Conservation (phyloP, 179 eudicot species). For the Carnegiea gigantea region DNA sequence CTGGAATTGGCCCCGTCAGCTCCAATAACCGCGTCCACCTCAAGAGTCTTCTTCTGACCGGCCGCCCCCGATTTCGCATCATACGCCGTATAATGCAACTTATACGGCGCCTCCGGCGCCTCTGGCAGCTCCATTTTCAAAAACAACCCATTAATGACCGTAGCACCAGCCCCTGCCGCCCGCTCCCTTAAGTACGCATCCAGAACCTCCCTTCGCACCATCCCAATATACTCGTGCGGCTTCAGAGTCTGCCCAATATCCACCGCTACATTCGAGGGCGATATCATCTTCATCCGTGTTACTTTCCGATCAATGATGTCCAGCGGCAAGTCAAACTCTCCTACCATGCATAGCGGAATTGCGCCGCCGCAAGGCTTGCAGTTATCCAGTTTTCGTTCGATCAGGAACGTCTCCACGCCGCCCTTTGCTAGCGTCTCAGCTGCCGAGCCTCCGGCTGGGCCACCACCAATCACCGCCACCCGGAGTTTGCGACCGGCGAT, state of each 20-base stretch:
- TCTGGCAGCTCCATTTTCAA: slow-evolving; percentile 76
- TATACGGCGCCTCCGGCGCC: slow-evolving; percentile 48
- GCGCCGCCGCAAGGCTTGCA: slow-evolving; percentile 93
- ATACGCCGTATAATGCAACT: slow-evolving; percentile 72
- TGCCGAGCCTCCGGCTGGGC: slow-evolving; percentile 81
- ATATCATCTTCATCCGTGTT: slow-evolving; percentile 89
- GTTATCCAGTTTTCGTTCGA: slow-evolving; percentile 79
- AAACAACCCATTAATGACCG: slow-evolving; percentile 78
- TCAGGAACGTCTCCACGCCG: slow-evolving; percentile 64
- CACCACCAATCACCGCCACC: slow-evolving; percentile 82
- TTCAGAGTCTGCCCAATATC: slow-evolving; percentile 76
- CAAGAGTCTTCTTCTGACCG: slow-evolving; percentile 57
- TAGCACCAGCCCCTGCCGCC: slow-evolving; percentile 68
- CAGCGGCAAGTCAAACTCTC: slow-evolving; percentile 74
- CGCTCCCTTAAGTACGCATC: slow-evolving; percentile 69
- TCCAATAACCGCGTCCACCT: slow-evolving; percentile 91
- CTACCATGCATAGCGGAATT: slow-evolving; percentile 85
- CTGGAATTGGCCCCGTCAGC: slow-evolving; percentile 98
- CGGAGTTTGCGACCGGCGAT: slow-evolving; percentile 71
- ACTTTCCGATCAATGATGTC: slow-evolving; percentile 81
- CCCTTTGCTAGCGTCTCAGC: slow-evolving; percentile 84
- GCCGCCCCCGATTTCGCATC: slow-evolving; percentile 65
- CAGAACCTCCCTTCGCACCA: slow-evolving; percentile 85
- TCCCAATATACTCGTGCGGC: slow-evolving; percentile 89
- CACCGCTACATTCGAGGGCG: slow-evolving; percentile 85